Evolutionary conservation across 2,329 filamentous ascomycete genomes (phyloP).

Genomic region (Hymenoscyphus scutula): DNA sequence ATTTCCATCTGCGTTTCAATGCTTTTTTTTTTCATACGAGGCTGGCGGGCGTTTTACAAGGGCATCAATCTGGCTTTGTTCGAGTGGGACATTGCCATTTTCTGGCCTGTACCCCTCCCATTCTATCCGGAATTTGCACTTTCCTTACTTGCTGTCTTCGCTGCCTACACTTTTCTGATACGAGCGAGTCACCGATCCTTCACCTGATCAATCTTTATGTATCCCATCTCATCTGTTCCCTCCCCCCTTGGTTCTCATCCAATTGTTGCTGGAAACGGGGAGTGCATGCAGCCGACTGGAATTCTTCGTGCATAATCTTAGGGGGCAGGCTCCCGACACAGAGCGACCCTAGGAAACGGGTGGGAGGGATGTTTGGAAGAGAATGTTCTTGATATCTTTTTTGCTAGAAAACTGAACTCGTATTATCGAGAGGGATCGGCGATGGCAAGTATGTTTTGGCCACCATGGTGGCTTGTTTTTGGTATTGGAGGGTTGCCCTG

Average conservation of each 20-base stretch:
- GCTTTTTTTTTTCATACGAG: constrained; percentile 8
- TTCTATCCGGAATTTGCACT: constrained; percentile 2
- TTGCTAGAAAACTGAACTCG: background rate
- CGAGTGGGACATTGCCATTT: constrained; percentile 9
- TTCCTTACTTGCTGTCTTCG: background rate
- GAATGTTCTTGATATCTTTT: background rate
- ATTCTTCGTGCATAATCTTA: constrained; percentile 4
- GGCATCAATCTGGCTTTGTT: constrained; percentile 11
- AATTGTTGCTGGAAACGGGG: background rate
- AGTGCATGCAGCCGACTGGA: background rate
- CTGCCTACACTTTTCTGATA: background rate
- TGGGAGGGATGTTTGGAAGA: background rate
- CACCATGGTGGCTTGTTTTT: background rate
- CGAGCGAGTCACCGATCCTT: background rate
- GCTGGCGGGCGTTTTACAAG: constrained; percentile 2
- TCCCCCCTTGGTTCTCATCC: background rate
- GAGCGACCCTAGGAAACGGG: background rate
- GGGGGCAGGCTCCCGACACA: background rate
- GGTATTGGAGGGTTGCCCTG: background rate
- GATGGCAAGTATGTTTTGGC: background rate
- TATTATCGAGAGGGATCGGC: background rate
- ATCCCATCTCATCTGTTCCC: background rate
- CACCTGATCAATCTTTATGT: background rate
- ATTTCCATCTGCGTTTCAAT: background rate
- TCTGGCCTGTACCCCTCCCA: constrained; percentile 5